phyloP scores from a whole-genome alignment of 495 filamentous ascomycete species.

The Cairneyella variabilis region DNA sequence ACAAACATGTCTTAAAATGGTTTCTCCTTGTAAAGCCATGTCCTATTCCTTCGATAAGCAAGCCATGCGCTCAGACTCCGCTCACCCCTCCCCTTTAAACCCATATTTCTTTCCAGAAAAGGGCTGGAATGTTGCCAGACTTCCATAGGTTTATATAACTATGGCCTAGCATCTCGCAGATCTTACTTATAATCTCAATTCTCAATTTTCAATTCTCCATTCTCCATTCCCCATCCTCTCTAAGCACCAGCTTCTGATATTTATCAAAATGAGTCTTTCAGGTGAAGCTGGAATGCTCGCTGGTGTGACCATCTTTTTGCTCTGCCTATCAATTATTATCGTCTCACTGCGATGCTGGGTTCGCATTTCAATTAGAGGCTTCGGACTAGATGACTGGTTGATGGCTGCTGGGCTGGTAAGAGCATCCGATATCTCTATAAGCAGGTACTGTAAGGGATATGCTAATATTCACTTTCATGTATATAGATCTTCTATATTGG shows the following conservation, averaged over 20 bases:
- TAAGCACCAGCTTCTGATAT: neutral
- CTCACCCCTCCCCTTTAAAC: neutral
- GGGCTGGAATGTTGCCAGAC: neutral
- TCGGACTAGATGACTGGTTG: constrained; percentile 1
- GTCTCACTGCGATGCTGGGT: neutral
- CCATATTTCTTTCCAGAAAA: neutral
- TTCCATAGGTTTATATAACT: neutral
- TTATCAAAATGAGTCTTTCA: neutral
- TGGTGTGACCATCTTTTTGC: neutral
- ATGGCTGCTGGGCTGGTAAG: neutral
- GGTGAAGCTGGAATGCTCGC: neutral
- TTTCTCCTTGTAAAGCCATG: neutral
- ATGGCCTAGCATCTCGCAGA: neutral
- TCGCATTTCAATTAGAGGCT: neutral
- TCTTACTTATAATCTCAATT: too few relatives aligned
- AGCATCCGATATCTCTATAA: neutral
- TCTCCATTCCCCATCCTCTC: neutral
- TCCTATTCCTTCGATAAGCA: neutral
- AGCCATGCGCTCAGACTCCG: neutral
- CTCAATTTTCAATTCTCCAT: neutral
- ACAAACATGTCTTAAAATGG: neutral
- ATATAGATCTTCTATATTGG: neutral
- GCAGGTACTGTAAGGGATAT: neutral
- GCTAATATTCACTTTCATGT: neutral
- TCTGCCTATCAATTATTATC: neutral